Evolutionary conservation across 2,329 filamentous ascomycete species (phyloP), one percentile per base, ranked within the genome.

Genomic region (Pseudogymnoascus pannorum): DNA sequence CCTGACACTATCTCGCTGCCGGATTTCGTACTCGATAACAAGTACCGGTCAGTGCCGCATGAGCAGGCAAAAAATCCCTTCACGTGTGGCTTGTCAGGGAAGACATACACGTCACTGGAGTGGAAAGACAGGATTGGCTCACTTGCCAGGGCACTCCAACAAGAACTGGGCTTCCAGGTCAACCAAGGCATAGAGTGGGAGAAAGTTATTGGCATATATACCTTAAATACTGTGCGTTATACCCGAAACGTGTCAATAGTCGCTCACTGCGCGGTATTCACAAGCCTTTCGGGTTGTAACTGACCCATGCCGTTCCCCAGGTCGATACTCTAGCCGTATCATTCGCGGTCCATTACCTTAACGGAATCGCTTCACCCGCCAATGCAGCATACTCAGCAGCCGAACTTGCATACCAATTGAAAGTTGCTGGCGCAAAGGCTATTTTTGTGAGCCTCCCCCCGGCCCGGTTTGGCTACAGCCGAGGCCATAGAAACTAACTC

Each of bases 161-260:
- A 87, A 71, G 83, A 88, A 64, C 80, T 92, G 62, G 85, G 82
- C 29, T 91, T 88, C 79, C 73, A 79, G 44, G 82, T 86, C 2
- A 85, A 88, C 66, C 74, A 84, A 61, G 88, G 87, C 12, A 82
- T 82, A 0, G 87, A 91, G 70, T 92, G 86, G 86, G 88, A 92
- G 69, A 90, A 91, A 71, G 87, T 91, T 33, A 77, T 89, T 51
- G 86, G 78, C 9, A 75, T 91, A 16, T 93, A 89, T 75, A 86
- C 86, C 24, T 74, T 91, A 61, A 93, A 93, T 71, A 89, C 88
- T 24, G 87, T 89, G 72, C 62, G 81, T 71, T 35, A 16, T 29
- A 26, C 33, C 35, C 42, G 14, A 9, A 4, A 14, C n/a, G n/a
- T 16, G 31, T 26, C 29, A 18, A 26, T 4, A 3, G 24, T 29